Base-by-base conservation (phyloP, 2,329 filamentous ascomycete genomes). In the Sphaerostilbella broomeana region DNA sequence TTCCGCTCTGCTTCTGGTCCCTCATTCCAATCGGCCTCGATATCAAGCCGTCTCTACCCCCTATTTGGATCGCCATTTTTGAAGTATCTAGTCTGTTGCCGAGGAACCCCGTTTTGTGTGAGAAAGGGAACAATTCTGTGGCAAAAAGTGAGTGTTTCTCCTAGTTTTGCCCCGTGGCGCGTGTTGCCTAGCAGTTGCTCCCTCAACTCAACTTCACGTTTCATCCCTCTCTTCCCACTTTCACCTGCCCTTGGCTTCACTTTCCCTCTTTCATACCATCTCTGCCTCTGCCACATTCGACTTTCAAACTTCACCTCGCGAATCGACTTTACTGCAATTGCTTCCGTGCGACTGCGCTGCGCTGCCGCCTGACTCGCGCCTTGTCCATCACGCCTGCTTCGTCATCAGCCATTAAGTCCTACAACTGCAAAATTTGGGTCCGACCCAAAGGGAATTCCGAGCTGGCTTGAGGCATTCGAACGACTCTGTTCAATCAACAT, bases 401-500 rank as follows among this genome's bases (percentile, higher is more conserved):
- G 12, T 12, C 22, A 25, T 9, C 12, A 25, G 8, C 22, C 22
- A n/a, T n/a, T n/a, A n/a, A n/a, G n/a, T n/a, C n/a, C n/a, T n/a
- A n/a, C n/a, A n/a, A n/a, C n/a, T n/a, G n/a, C n/a, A n/a, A n/a
- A n/a, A n/a, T n/a, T n/a, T n/a, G n/a, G n/a, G n/a, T n/a, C n/a
- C n/a, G n/a, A n/a, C n/a, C n/a, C n/a, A n/a, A 25, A 25, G 22
- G 22, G 22, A 9, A 25, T 25, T 25, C 12, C 22, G 22, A 25
- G 22, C 22, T 12, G 22, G 3, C 12, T 12, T 25, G 22, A 12
- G 22, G 8, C 8, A 25, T 9, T 25, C 22, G 22, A 12, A 25
- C 22, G 32, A 15, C 38, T 42, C 42, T 34, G 43, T 43, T 44
- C 39, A 33, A 36, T 37, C 43, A 51, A 42, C 47, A 52, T 52